Conservation (phyloP, 768 basidiomycete genomes). For the Amanita thiersii region DNA sequence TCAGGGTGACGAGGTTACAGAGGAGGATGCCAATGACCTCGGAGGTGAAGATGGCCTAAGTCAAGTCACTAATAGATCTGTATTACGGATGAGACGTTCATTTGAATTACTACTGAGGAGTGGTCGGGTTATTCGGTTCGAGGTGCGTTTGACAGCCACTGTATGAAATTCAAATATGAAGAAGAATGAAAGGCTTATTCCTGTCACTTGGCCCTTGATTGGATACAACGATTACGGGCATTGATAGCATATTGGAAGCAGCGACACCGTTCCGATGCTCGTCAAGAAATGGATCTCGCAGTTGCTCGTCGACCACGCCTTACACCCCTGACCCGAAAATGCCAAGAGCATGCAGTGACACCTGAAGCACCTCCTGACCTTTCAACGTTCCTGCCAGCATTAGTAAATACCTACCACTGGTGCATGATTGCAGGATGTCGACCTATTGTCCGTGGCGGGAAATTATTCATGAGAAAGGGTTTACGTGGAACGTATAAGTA, state of each 20-base stretch:
- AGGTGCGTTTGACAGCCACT: conserved; percentile 42
- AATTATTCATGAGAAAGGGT: conserved; percentile 65
- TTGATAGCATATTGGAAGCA: conserved; percentile 75
- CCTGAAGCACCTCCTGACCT: conserved; percentile 48
- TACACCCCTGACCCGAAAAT: conserved; percentile 45
- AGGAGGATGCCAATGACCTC: conserved; percentile 53
- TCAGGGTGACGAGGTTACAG: conserved; percentile 28
- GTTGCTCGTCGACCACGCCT: conserved; percentile 50
- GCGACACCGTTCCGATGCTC: conserved; percentile 67
- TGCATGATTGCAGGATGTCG: conserved; percentile 77
- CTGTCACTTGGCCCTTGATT: conserved; percentile 63
- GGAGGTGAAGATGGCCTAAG: conserved; percentile 53
- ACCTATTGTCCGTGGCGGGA: conserved; percentile 65
- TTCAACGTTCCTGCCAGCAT: conserved; percentile 44
- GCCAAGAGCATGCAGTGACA: conserved; percentile 29
- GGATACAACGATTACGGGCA: conserved; percentile 71
- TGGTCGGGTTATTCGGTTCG: conserved; percentile 66
- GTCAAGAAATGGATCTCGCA: conserved; percentile 73
- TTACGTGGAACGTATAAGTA: conserved; percentile 74
- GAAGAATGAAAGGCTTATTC: conserved; percentile 47
- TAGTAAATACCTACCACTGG: conserved; percentile 77
- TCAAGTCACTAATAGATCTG: conserved; percentile 31
- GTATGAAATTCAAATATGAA: background rate
- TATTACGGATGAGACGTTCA: conserved; percentile 50
- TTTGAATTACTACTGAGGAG: conserved; percentile 73